These are phyloP conservation scores for Alternaria infectoria DNA, from an alignment of 2,329 filamentous ascomycete genomes.

Conservation along the genomic window DNA sequence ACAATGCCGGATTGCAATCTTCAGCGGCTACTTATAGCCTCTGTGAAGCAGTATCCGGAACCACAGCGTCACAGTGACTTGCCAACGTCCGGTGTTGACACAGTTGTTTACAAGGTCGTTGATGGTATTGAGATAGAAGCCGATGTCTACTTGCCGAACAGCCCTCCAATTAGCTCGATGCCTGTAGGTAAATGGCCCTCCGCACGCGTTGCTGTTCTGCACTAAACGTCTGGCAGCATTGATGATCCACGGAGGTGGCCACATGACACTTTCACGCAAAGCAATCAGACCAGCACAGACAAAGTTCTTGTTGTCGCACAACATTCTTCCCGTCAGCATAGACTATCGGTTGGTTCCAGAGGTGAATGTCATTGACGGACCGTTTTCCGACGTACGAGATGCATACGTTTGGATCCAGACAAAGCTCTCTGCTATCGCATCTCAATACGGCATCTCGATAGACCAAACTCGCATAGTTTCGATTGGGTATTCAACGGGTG, in stretches of 20 bases:
- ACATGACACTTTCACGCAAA: conserved; percentile 50
- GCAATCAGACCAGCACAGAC: conserved; percentile 50
- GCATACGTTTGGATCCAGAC: conserved; percentile 10
- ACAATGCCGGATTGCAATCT: conserved; percentile 4
- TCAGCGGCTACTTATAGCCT: conserved; percentile 6
- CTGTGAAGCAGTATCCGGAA: conserved; percentile 2
- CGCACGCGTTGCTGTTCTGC: not conserved
- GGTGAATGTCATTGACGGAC: conserved; percentile 53
- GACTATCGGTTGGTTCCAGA: conserved; percentile 62
- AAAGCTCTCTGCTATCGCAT: not conserved
- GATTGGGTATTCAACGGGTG: conserved; percentile 5
- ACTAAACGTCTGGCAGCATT: conserved; percentile 39
- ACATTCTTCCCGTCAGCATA: conserved; percentile 57
- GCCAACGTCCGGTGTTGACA: not conserved
- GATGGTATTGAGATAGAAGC: conserved; percentile 25
- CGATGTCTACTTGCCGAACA: conserved; percentile 44
- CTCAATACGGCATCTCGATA: conserved; percentile 2
- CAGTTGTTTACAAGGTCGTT: conserved; percentile 18
- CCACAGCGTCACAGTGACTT: not conserved
- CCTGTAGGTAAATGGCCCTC: conserved; percentile 9
- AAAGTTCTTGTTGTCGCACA: conserved; percentile 44
- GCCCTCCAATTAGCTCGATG: conserved; percentile 1
- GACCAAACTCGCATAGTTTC: not conserved
- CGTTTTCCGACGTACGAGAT: conserved; percentile 55
- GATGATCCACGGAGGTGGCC: conserved; percentile 56